Evolutionary conservation across 176 grass and related monocot genomes (phyloP), one percentile per base, ranked within the genome.

Genomic region (Otatea glauca): DNA sequence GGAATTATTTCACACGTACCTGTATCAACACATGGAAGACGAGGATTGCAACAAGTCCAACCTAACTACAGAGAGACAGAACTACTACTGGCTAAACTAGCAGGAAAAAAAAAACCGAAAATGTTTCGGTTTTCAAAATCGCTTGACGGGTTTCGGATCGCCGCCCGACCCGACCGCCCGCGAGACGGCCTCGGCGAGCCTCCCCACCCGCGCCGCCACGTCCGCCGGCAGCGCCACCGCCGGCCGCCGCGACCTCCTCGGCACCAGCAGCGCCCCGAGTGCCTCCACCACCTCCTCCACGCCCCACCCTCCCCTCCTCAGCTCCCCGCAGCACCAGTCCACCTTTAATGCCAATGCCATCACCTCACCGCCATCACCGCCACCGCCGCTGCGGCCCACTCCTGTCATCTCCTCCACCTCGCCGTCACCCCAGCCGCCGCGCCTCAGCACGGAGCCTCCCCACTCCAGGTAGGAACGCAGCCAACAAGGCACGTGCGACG

Each of bases 261-360:
- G 76, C 0, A 34, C 75, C 59, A 91, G 75, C 64, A 89, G 54
- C 34, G 86, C 68, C 1, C 92, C 88, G 0, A 97, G 85, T 54
- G 74, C 55, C n/a, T 94, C 92, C 74, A 82, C 87, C 59, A 97
- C 90, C 54, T 97, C 94, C 71, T 94, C 94, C 39, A 83, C 87
- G 14, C 24, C 67, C 94, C 94, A 97, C 41, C 94, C 91, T 50
- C 77, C 94, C 60, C 62, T 79, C 12, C 73, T 63, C 24, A 96
- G 86, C 67, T 88, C 89, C 53, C 53, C 84, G 60, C 88, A 93
- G 55, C 94, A 96, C 76, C 84, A 32, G 82, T 93, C 94, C 0
- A 91, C 85, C 32, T 76, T 86, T 2, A 86, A 23, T 45, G 81
- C 32, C 54, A 88, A 15, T 5, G 83, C 81, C 70, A 44, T 29